Evolutionary conservation across 2,329 filamentous ascomycete genomes (phyloP).

Genomic region (Lecanicillium sp.): DNA sequence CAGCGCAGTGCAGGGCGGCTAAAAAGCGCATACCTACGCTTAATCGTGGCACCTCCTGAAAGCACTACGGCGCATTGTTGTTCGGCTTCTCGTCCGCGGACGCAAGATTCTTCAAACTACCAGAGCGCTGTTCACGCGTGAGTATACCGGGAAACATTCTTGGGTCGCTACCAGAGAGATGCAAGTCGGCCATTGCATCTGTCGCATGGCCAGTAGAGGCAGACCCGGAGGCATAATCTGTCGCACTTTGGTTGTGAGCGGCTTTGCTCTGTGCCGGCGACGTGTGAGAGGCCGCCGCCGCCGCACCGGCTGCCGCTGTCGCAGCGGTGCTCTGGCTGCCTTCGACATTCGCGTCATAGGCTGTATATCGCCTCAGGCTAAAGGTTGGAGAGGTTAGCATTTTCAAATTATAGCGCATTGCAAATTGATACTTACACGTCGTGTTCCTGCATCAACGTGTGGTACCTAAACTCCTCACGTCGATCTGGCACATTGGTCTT

Average conservation of each 20-base stretch:
- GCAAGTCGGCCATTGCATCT: constrained; percentile 30
- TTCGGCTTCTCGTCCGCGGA: constrained; percentile 14
- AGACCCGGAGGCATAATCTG: constrained; percentile 1
- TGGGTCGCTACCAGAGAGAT: constrained; percentile 54
- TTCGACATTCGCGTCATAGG: constrained; percentile 18
- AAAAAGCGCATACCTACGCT: no score
- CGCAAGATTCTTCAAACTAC: constrained; percentile 27
- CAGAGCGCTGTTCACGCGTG: constrained; percentile 36
- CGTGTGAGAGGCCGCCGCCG: no score
- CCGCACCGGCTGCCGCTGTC: no score
- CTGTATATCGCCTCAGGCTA: constrained; percentile 36
- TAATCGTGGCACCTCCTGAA: no score
- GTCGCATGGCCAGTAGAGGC: not conserved
- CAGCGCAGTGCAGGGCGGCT: no score
- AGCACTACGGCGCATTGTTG: no score
- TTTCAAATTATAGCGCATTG: not conserved
- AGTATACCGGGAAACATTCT: constrained; percentile 67
- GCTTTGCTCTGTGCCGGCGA: not conserved
- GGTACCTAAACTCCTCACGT: constrained; percentile 79
- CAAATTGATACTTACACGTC: constrained; percentile 57
- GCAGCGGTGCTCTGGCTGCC: no score
- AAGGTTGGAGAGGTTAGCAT: not conserved
- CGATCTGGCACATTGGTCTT: constrained; percentile 97
- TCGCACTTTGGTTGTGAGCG: not conserved
- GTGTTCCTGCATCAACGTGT: constrained; percentile 77